These are phyloP conservation scores for Pontederia paniculata DNA, from an alignment of 176 grass and related monocot species.

Conservation along the genomic window DNA sequence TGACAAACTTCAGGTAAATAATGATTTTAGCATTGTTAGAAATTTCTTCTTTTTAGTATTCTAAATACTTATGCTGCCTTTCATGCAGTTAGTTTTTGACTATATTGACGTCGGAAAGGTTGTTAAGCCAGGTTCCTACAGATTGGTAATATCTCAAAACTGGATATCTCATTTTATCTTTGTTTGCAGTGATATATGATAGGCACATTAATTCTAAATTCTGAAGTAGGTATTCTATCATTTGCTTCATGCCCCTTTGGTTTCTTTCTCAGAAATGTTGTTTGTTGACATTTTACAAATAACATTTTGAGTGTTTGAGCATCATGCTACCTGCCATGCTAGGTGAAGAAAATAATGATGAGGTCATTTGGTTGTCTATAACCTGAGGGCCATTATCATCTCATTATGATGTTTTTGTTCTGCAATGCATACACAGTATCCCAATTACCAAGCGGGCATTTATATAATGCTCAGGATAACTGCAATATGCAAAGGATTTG, in stretches of 20 bases:
- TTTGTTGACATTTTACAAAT: too few relatives aligned
- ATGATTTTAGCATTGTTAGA: constrained; percentile 8
- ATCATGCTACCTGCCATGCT: too few relatives aligned
- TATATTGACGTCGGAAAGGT: constrained; percentile 77
- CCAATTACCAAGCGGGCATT: too few relatives aligned
- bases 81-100: constrained; percentile 78
- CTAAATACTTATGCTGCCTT: constrained; percentile 10
- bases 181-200: constrained; percentile 7
- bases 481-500: too few relatives aligned
- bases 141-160: constrained; percentile 52
- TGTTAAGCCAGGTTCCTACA: constrained; percentile 88
- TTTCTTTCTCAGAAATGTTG: too few relatives aligned
- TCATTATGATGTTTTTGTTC: too few relatives aligned
- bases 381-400: too few relatives aligned
- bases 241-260: not conserved
- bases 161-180: constrained; percentile 2
- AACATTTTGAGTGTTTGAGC: too few relatives aligned
- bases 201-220: not conserved
- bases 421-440: too few relatives aligned
- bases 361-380: too few relatives aligned
- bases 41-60: constrained; percentile 19
- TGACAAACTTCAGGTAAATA: constrained; percentile 74
- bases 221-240: not conserved
- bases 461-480: too few relatives aligned
- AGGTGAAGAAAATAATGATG: too few relatives aligned